phyloP scores from a whole-genome alignment of 805 yeast genomes.

The Ogataea nitratoaversa region DNA sequence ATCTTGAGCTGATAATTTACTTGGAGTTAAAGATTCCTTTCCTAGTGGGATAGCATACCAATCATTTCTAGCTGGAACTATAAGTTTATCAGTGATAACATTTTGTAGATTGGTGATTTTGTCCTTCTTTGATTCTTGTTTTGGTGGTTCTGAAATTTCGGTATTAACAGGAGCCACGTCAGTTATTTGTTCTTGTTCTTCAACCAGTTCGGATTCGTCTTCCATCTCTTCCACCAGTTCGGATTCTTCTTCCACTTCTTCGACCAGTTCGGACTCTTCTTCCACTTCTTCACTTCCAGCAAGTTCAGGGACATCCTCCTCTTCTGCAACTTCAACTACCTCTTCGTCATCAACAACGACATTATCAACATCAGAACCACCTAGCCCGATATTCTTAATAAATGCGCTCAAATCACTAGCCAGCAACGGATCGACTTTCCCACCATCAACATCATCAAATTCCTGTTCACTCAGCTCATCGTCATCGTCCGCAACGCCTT shows the following conservation, averaged over 20 bases:
- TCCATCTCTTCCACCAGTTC: constrained; percentile 26
- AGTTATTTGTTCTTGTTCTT: constrained; percentile 28
- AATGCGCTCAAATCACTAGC: constrained; percentile 54
- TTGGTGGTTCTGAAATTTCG: constrained; percentile 11
- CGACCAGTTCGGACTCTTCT: constrained; percentile 32
- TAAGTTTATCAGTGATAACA: constrained; percentile 52
- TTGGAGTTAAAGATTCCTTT: constrained; percentile 21
- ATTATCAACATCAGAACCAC: constrained; percentile 35
- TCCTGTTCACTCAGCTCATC: constrained; percentile 52
- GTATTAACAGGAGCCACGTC: constrained; percentile 34
- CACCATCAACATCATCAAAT: constrained; percentile 36
- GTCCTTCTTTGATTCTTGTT: constrained; percentile 19
- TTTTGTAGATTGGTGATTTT: constrained; percentile 36
- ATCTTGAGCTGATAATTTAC: constrained; percentile 47
- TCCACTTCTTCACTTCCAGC: constrained; percentile 34
- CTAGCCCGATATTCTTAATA: constrained; percentile 66
- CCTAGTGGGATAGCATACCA: constrained; percentile 69
- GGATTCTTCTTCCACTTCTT: constrained; percentile 27
- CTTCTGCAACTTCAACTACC: too few relatives aligned
- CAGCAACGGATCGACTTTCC: constrained; percentile 40
- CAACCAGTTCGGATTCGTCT: constrained; percentile 27
- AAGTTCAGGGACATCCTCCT: constrained; percentile 35
- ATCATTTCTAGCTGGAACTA: constrained; percentile 58
- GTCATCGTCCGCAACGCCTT: constrained; percentile 43
- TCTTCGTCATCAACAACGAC: constrained; percentile 33